Base-by-base conservation (phyloP, 345 rosid genomes). In the Ceriops decandra region DNA sequence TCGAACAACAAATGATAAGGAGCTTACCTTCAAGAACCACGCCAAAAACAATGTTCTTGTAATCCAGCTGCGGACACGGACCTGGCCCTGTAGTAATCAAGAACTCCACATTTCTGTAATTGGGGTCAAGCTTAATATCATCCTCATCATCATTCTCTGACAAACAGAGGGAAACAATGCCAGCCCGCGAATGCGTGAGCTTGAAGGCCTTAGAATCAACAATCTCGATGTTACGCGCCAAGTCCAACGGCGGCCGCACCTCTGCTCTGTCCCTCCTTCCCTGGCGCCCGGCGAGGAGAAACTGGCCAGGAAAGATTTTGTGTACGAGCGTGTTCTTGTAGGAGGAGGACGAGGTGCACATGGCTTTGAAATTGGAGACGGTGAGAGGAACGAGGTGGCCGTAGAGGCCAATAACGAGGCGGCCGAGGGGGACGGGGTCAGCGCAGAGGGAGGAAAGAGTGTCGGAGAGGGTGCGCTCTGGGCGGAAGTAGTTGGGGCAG, bases 131-230 rank as follows among this genome's bases (percentile, higher is more conserved):
- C 85, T 83, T 84, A 30, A 85, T 75, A 0, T 87, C 84, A 2
- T 87, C 92, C 5, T 93, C 96, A 2, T 93, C 98, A 32, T 93
- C 97, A 68, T 93, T 93, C 82, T 90, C 97, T 2, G 93, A 88
- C 52, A 93, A 58, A 63, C 89, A 87, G 49, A 93, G 77, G 21
- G 98, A 93, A 35, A 90, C 81, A n/a, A 90, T 56, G 19, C 97
- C 98, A 3, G 85, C 74, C 66, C 84, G 78, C 1, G 90, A 75
- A 68, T 93, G 95, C 7, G 72, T 73, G 33, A 93, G 79, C 69
- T 68, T 47, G 66, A 90, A 93, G 6, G 98, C 84, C 68, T 77
- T 87, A 5, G 96, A 79, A 28, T 88, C 85, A 4, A 90, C 88
- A 0, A 86, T 83, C 77, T 93, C 98, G 0, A 79, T 83, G 78